Base-by-base conservation (phyloP, 75 land plant species). In the Cryptomeria japonica region DNA sequence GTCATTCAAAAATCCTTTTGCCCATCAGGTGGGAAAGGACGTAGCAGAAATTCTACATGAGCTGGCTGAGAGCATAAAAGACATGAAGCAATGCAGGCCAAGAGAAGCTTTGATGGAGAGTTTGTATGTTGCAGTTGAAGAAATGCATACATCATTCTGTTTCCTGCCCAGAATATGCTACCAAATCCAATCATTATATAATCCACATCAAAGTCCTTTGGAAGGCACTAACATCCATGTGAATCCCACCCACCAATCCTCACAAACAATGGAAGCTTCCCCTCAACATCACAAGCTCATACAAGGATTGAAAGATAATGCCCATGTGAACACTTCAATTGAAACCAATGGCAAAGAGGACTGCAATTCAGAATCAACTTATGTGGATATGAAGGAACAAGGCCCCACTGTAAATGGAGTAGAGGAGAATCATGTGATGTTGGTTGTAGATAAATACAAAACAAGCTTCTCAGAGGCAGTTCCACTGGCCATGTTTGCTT, bases 401-500 rank as follows among this genome's bases (percentile, higher is more conserved):
- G 79, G 37, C 37, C 1, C 16, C 38, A 34, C 79, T 34, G 18
- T 5, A 76, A 18, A 76, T 76, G 38, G 13, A 76, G 79, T 18
- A 34, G 79, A 37, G 6, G 37, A 36, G 38, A 76, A 76, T 37
- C 39, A 76, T 36, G 37, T 13, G 37, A 76, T 16, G 39, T 36
- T 76, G 37, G 36, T n/a, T 15, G 38, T 5, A 37, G 55, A 51
- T 51, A 51, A 51, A 13, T 13, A 12, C 55, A 51, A 51, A 51
- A 13, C 10, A 16, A 18, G 6, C 6, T 76, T 82, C 84, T 38
- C 39, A 19, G 84, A 82, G 4, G 39, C 31, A n/a, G 13, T 19
- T 82, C 84, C 84, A 18, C 51, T 82, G 15, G 84, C 51, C 37
- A 82, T 22, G n/a, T 36, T 82, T 82, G 84, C 84, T 36, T 82